Base-by-base conservation (phyloP, 805 yeast species). In the Candida sphagnicola region DNA sequence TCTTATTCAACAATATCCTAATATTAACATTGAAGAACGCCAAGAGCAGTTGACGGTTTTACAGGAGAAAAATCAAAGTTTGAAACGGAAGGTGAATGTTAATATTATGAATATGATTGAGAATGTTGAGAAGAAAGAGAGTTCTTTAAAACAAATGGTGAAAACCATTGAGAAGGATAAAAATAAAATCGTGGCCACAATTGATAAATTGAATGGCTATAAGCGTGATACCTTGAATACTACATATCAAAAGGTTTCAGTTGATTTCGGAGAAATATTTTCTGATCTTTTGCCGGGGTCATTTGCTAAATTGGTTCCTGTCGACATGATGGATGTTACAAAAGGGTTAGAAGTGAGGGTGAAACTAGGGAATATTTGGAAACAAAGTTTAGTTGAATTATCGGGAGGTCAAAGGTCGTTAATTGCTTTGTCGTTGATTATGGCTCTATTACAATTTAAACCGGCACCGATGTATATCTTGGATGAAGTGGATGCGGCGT, bases 381-480 rank as follows among this genome's bases (percentile, higher is more conserved):
- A 91, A 56, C 96, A 90, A 50, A 85, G 95, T 53, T 72, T 93
- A 44, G 95, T 89, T 8, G 99, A 93, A 62, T 70, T 93, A 32
- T 86, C 96, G 5, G 99, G 99, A 40, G 99, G 99, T 14, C 99
- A 93, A 61, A 67, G 98, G 49, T 93, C 98, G 1, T 75, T 95
- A 46, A 86, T 91, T 46, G 99, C 99, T 0, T 67, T 93, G 40
- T 86, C 98, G 3, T 70, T 91, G 50, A 93, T 93, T 50, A 75
- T 91, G 79, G 96, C 98, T 0, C 70, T 93, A 44, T 68, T 93
- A 35, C 95, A 89, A 59, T 91, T 85, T 70, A 87, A 89, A 59
- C 99, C 99, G 4, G 99, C 99, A 1, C 99, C 99, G 5, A 86
- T 93, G 95, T 93, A 93, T 56, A 91, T 93, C 49, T 68, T 93